Base-by-base conservation (phyloP, 495 filamentous ascomycete genomes). In the Aspergillus haitiensis region DNA sequence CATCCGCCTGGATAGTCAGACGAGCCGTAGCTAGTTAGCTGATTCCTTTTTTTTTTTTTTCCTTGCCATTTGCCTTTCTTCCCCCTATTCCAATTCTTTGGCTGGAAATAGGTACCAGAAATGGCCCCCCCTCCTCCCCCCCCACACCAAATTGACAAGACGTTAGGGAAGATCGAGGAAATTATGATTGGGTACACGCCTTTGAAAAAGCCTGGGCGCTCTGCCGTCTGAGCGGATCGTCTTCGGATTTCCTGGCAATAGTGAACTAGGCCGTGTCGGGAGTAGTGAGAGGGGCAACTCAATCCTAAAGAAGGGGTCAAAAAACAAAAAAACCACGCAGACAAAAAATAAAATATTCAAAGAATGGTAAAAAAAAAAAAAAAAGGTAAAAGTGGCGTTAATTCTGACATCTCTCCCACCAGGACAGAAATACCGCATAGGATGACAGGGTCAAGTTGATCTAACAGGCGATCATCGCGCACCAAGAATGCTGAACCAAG, bases 371-470 rank as follows among this genome's bases (percentile, higher is more conserved):
- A 21, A 31, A 33, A 48, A 37, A 58, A 54, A 16, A 53, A 42
- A 6, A 13, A 13, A 52, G 10, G 10, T 8, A 15, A 37, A 53
- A 18, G 46, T 47, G 34, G 52, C 21, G 52, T 11, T 37, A 4
- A 15, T 55, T 42, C 55, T 55, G 58, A 47, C 44, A 47, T 47
- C 44, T 47, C 44, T 47, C 15, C 16, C n/a, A 15, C n/a, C 16
- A 47, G 44, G 3, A 16, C 44, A 47, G 44, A 47, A 47, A 47
- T 47, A 47, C 44, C 44, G 44, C 44, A 47, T 42, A 5, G 9
- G 39, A 9, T 42, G 39, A 42, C 44, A 46, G 42, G 42, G 42
- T n/a, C 7, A 16, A 46, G 42, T 16, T 46, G 42, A 46, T 46
- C 42, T 46, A 46, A 46, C 42, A 47, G 44, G 44, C 44, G 44